Base-by-base conservation (phyloP, 1,284 basidiomycete species). In the Athelia psychrophila region DNA sequence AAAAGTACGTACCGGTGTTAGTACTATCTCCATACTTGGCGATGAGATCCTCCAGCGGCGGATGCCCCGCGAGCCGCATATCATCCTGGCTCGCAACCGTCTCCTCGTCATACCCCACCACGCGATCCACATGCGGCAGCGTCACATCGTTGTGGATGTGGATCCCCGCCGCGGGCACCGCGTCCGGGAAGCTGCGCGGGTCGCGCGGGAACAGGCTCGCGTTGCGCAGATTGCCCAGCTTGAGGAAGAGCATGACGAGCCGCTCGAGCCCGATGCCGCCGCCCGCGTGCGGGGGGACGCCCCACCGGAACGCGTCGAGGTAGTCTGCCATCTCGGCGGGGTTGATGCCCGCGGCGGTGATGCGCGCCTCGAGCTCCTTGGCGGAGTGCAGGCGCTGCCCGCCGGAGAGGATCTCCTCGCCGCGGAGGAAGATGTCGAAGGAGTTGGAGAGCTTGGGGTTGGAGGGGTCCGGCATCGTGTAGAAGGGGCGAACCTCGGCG, bases 401-500 rank as follows among this genome's bases (percentile, higher is more conserved):
- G 16, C 85, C 85, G 2, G 82, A 84, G 9, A 88, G 70, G 59
- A 88, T 86, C 70, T 88, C 86, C 63, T 88, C 83, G 18, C 86
- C 86, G 13, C 86, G 77, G 72, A 88, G 79, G 76, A 88, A 87
- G 66, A 88, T 84, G 67, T 88, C 86, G 70, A 85, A 88, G 53
- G 84, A 86, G 72, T 87, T 86, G 51, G 84, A 85, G 51, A 83
- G 73, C 47, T 60, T 60, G 8, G 74, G 68, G 66, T 84, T 70
- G 48, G 69, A 59, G 2, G 80, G 72, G 65, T 84, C 81, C 20
- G 80, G 81, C 83, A 85, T 85, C 32, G 83, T 86, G 73, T 88
- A 88, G 71, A 88, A 88, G 24, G 85, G 84, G 56, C 85, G 73
- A 44, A 81, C 75, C n/a, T 74, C 75, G 3, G 76, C 56, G 10